A percentile compares a stretch with the other conserved stretches of the same genome.
These are phyloP conservation scores for Metarhizium guizhouense DNA, from an alignment of 2,329 filamentous ascomycete genomes.

Conservation along the genomic window DNA sequence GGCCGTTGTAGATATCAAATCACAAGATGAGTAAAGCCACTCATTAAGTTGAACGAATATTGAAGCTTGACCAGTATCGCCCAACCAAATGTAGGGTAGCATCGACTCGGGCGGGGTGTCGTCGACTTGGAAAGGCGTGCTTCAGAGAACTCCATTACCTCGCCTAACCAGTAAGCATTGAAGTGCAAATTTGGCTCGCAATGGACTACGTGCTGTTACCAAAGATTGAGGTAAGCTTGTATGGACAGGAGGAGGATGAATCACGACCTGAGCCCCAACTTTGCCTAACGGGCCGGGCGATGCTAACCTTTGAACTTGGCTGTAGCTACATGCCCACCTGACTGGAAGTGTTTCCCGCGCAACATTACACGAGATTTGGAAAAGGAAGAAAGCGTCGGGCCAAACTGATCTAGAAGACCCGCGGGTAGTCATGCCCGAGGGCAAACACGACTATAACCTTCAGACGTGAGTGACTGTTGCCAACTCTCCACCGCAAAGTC, in stretches of 20 bases:
- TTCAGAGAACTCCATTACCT: not conserved
- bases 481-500: not conserved
- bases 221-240: conserved; percentile 41
- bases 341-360: conserved; percentile 67
- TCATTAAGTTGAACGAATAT: not conserved
- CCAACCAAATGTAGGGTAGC: not conserved
- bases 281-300: not conserved
- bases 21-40: too few species aligned
- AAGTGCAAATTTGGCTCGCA: not conserved
- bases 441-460: conserved; percentile 63
- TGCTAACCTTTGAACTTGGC: not conserved
- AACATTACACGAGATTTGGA: conserved; percentile 69
- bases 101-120: not conserved
- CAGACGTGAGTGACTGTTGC: conserved; percentile 43
- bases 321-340: conserved; percentile 69
- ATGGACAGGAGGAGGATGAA: not conserved
- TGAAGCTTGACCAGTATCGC: too few species aligned
- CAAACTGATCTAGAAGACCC: conserved; percentile 57
- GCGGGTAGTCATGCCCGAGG: conserved; percentile 55
- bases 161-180: not conserved
- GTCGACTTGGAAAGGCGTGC: not conserved
- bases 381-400: conserved; percentile 43
- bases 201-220: conserved; percentile 42
- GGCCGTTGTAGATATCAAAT: too few species aligned
- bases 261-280: not conserved